Percentiles rank a stretch among this genome's conserved stretches.
phyloP scores from a whole-genome alignment of 2,329 filamentous ascomycete genomes.

The Pseudocercospora musae region DNA sequence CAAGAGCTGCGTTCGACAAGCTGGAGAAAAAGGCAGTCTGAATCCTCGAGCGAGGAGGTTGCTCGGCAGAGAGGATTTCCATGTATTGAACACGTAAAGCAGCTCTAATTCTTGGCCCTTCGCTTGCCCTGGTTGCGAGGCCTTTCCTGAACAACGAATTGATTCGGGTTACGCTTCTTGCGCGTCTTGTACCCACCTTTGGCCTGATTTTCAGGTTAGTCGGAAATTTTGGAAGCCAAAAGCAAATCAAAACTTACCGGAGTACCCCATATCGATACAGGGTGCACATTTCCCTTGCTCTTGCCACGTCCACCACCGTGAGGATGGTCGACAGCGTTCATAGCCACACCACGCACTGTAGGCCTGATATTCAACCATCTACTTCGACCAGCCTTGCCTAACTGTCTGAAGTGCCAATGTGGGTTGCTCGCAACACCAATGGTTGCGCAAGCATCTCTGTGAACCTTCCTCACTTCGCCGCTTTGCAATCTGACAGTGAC shows the following conservation, averaged over 20 bases:
- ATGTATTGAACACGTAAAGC: not conserved
- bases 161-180: conserved; percentile 84
- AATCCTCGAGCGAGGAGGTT: not conserved
- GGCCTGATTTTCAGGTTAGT: conserved; percentile 44
- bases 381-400: conserved; percentile 92
- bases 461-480: conserved; percentile 85
- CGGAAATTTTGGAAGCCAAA: not conserved
- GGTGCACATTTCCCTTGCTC: conserved; percentile 95
- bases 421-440: conserved; percentile 92
- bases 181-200: conserved; percentile 92
- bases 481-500: conserved; percentile 86
- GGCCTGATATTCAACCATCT: conserved; percentile 93
- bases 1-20: not conserved
- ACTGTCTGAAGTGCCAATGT: conserved; percentile 81
- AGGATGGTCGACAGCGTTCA: conserved; percentile 98
- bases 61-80: not conserved
- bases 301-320: conserved; percentile 99
- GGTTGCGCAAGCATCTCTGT: conserved; percentile 89
- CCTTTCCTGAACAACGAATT: conserved; percentile 79
- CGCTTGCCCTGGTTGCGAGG: conserved; percentile 89
- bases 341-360: conserved; percentile 93
- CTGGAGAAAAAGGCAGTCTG: not conserved
- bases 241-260: conserved; percentile 62
- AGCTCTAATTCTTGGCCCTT: conserved; percentile 42
- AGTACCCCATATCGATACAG: conserved; percentile 93